Conservation (phyloP, 345 rosid genomes). For the Hirschfeldia incana region DNA sequence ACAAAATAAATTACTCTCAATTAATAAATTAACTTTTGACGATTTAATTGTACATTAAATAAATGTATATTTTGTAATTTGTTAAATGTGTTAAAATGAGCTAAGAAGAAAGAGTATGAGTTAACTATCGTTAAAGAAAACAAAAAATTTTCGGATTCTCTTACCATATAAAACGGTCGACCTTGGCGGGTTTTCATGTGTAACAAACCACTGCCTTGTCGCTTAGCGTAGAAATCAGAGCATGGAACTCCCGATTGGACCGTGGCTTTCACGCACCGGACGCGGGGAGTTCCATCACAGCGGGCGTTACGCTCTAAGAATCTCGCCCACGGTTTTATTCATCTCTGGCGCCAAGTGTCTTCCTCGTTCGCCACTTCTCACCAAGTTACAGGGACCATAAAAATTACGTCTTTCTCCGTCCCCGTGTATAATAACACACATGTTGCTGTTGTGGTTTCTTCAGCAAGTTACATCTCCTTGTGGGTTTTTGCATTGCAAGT, state of each 20-base stretch:
- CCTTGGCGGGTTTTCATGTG: constrained; percentile 7
- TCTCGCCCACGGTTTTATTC: constrained; percentile 35
- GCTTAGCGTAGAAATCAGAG: background rate
- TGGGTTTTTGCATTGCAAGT: constrained; percentile 11
- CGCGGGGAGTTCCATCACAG: background rate
- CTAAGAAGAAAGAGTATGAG: no score
- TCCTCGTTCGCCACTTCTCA: constrained; percentile 27
- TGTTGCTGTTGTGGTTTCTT: background rate
- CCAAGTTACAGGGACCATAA: background rate
- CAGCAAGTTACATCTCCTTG: background rate
- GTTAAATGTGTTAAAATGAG: no score
- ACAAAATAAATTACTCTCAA: no score
- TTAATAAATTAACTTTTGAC: no score
- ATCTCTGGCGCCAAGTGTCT: constrained; percentile 40
- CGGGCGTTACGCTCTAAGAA: constrained; percentile 40
- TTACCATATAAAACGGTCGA: background rate
- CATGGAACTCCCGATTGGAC: constrained; percentile 6
- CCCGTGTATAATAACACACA: constrained; percentile 17
- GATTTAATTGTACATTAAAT: no score
- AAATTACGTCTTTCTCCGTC: constrained; percentile 13
- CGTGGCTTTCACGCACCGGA: constrained; percentile 21
- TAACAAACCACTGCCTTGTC: constrained; percentile 11
- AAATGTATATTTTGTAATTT: no score
- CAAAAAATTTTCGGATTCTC: background rate
- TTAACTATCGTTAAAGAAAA: background rate